Evolutionary conservation across 805 yeast species (phyloP).

Genomic region (Metschnikowia drakensbergensis): DNA sequence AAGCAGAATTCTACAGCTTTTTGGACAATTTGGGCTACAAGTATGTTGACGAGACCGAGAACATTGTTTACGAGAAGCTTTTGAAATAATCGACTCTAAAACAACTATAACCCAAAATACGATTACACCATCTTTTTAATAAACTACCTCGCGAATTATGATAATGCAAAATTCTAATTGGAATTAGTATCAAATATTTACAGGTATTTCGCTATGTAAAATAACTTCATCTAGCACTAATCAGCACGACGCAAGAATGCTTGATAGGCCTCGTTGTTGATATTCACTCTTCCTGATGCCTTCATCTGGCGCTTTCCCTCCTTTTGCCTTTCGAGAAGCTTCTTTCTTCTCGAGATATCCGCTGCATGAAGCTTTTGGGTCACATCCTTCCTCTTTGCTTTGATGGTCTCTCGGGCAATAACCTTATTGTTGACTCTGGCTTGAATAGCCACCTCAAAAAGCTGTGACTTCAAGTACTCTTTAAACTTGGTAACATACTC

Average conservation of each 20-base stretch:
- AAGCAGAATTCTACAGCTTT: conserved; percentile 61
- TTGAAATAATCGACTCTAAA: conserved; percentile 28
- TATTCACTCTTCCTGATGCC: conserved; percentile 69
- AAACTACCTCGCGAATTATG: neutral
- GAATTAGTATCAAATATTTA: neutral
- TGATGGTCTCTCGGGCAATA: conserved; percentile 87
- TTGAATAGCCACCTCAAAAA: conserved; percentile 90
- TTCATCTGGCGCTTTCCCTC: conserved; percentile 89
- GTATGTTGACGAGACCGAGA: conserved; percentile 77
- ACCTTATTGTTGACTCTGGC: conserved; percentile 78
- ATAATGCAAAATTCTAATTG: neutral
- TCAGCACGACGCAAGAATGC: conserved; percentile 58
- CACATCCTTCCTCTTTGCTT: conserved; percentile 94
- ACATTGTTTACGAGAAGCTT: conserved; percentile 80
- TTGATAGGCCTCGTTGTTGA: conserved; percentile 84
- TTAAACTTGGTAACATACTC: conserved; percentile 83
- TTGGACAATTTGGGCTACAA: conserved; percentile 71
- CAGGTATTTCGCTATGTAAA: conserved; percentile 1
- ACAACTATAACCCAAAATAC: neutral
- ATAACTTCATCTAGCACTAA: conserved; percentile 2
- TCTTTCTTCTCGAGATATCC: conserved; percentile 85
- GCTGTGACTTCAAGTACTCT: conserved; percentile 72
- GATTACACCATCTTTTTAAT: neutral
- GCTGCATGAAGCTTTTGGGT: conserved; percentile 90
- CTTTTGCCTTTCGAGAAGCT: conserved; percentile 81